These are phyloP conservation scores for Agrostemma githago DNA, from an alignment of 148 eudicot genomes.

Conservation along the genomic window DNA sequence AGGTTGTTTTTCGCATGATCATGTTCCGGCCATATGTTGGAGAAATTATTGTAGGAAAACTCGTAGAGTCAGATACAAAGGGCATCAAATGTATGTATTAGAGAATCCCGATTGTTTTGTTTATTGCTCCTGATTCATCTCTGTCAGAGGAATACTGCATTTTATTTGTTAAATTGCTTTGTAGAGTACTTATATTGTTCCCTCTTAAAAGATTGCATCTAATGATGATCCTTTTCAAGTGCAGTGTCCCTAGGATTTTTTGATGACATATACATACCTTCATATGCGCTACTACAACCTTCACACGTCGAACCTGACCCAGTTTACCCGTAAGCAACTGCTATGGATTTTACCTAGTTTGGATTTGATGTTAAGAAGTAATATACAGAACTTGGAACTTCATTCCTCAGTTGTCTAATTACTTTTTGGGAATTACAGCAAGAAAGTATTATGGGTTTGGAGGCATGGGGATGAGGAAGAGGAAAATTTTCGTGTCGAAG, in stretches of 20 bases:
- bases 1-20: slow-evolving; percentile 71
- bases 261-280: slow-evolving; percentile 71
- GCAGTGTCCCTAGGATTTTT: slow-evolving; percentile 91
- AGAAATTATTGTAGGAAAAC: slow-evolving; percentile 63
- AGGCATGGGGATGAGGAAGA: slow-evolving; percentile 30
- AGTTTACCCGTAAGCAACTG: slow-evolving; percentile 15
- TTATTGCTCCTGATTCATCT: neutral
- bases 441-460: slow-evolving; percentile 53
- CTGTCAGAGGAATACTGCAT: neutral
- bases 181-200: neutral
- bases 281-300: slow-evolving; percentile 48
- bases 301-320: slow-evolving; percentile 24
- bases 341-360: neutral
- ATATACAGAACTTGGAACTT: neutral
- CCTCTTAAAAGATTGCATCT: slow-evolving; percentile 8
- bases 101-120: neutral
- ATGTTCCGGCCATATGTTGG: slow-evolving; percentile 84
- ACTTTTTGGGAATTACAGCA: slow-evolving; percentile 31
- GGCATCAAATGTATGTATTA: slow-evolving; percentile 63
- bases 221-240: slow-evolving; percentile 9
- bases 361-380: neutral
- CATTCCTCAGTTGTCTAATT: neutral
- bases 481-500: slow-evolving; percentile 34
- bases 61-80: slow-evolving; percentile 44
- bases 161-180: neutral